Evolutionary conservation across 108 stramenopile species (phyloP).

Genomic region (Nitzschia inconspicua): DNA sequence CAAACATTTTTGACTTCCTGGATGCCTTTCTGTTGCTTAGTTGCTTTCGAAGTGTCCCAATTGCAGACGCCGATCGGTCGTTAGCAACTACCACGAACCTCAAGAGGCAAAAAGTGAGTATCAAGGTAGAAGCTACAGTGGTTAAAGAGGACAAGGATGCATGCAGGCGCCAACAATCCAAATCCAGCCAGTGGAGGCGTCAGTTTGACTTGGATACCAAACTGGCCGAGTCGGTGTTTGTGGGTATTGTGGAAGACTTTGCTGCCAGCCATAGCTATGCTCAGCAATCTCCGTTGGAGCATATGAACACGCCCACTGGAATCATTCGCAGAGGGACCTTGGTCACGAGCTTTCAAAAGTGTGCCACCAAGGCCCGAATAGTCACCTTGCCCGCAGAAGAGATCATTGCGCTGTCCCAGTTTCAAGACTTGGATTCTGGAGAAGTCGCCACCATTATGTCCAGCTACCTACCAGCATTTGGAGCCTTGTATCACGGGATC

Average conservation of each 20-base stretch:
- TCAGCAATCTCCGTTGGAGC: too few species aligned
- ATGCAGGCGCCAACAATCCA: neutral
- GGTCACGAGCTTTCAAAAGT: conserved; percentile 15
- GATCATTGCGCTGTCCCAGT: conserved; percentile 23
- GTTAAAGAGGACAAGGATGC: neutral
- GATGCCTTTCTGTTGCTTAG: conserved; percentile 5
- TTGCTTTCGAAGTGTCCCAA: conserved; percentile 3
- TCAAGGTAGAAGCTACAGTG: conserved; percentile 10
- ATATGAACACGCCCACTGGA: neutral
- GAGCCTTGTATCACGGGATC: conserved; percentile 31
- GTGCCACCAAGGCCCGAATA: conserved; percentile 10
- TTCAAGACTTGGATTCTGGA: conserved; percentile 25
- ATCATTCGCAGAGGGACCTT: neutral
- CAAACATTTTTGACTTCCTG: conserved; percentile 1
- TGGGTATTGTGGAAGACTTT: conserved; percentile 6
- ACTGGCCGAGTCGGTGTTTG: conserved; percentile 7
- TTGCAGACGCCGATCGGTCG: too few species aligned
- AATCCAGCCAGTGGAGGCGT: too few species aligned
- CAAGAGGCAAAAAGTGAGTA: neutral
- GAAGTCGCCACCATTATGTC: conserved; percentile 28
- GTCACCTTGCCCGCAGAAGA: conserved; percentile 11
- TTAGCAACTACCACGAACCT: conserved; percentile 11
- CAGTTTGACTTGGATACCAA: conserved; percentile 3
- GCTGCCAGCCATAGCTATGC: too few species aligned
- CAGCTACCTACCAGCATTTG: conserved; percentile 37